These are phyloP conservation scores for Evernia prunastri DNA, from an alignment of 495 filamentous ascomycete genomes.

Conservation along the genomic window DNA sequence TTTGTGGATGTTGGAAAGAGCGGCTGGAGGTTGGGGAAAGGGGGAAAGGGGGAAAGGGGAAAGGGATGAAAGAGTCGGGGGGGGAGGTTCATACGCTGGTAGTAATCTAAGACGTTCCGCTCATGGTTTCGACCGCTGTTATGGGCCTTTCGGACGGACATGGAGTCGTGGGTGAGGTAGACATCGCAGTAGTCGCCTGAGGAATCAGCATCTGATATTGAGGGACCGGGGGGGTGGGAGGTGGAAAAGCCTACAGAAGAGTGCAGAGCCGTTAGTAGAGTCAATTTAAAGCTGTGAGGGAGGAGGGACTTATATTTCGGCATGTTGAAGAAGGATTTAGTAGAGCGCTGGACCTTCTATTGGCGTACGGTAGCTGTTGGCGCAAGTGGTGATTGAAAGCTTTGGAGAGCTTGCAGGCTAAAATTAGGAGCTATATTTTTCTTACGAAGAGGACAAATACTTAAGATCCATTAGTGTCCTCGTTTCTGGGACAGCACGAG, in stretches of 20 bases:
- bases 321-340: slow-evolving; percentile 46
- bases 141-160: slow-evolving; percentile 98
- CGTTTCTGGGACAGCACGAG: too few relatives aligned
- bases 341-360: neutral
- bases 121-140: slow-evolving; percentile 95
- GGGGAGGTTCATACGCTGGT: slow-evolving; percentile 71
- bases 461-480: too few relatives aligned
- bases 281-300: neutral
- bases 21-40: too few relatives aligned
- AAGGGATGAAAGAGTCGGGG: too few relatives aligned
- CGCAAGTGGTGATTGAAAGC: slow-evolving; percentile 1
- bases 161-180: slow-evolving; percentile 98
- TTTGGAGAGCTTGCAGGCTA: neutral
- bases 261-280: slow-evolving; percentile 48
- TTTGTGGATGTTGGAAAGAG: neutral
- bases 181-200: slow-evolving; percentile 99
- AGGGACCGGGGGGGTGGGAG: neutral
- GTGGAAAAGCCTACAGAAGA: slow-evolving; percentile 67
- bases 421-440: neutral
- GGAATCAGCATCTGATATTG: slow-evolving; percentile 15
- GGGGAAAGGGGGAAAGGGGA: neutral
- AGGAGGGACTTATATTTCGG: slow-evolving; percentile 66
- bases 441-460: neutral
- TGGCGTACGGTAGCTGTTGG: slow-evolving; percentile 4
- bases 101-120: slow-evolving; percentile 96